Conservation (phyloP, 1,284 basidiomycete genomes). For the Ustilago nuda region DNA sequence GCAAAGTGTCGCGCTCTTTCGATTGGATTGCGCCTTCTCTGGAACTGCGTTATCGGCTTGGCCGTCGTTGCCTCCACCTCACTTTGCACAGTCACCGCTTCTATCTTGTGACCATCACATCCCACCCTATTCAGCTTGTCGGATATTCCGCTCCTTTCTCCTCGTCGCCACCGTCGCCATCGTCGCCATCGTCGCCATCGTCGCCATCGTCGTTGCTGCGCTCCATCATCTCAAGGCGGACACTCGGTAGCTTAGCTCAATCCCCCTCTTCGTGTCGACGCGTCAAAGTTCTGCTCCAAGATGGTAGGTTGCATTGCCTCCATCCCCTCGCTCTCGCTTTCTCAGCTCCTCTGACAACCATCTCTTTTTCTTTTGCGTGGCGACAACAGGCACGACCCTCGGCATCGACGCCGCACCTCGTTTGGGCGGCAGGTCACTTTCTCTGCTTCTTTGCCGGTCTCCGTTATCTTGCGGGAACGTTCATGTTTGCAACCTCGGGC, state of each 20-base stretch:
- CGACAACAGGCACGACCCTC: slow-evolving; percentile 47
- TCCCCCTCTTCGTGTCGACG: not conserved
- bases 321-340: not conserved
- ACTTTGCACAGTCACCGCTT: not conserved
- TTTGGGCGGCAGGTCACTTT: slow-evolving; percentile 69
- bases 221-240: slow-evolving; percentile 13
- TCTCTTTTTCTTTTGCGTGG: not conserved
- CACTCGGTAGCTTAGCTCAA: not conserved
- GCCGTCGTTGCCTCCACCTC: not conserved
- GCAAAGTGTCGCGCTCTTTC: not conserved
- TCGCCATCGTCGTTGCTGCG: slow-evolving; percentile 2
- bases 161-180: not conserved
- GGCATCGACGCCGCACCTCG: slow-evolving; percentile 67
- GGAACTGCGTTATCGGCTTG: not conserved
- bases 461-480: slow-evolving; percentile 59
- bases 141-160: not conserved
- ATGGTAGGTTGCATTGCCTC: slow-evolving; percentile 26
- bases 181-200: no score
- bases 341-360: slow-evolving; percentile 6
- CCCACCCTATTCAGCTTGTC: not conserved
- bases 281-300: slow-evolving; percentile 6
- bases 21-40: not conserved
- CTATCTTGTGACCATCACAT: not conserved
- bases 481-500: slow-evolving; percentile 55
- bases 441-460: slow-evolving; percentile 66